Base-by-base conservation (phyloP, 768 basidiomycete species). In the Lentinula sp. region DNA sequence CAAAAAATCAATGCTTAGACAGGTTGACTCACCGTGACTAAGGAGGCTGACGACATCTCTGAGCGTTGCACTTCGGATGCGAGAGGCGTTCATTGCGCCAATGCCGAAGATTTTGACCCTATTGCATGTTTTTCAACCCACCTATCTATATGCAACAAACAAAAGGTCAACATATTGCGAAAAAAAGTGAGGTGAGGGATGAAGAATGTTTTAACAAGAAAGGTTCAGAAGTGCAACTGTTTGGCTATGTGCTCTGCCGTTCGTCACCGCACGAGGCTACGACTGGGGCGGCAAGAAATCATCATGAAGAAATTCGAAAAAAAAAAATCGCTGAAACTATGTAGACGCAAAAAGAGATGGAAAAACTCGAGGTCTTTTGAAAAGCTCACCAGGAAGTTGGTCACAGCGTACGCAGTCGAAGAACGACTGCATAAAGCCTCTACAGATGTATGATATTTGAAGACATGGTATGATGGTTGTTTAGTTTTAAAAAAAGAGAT, bases 231-330 rank as follows among this genome's bases (percentile, higher is more conserved):
- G 23, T 67, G 66, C 66, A 64, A 64, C 65, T 57, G 64, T 66
- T 67, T 66, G 65, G 66, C 63, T 61, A 36, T 64, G 65, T 66
- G 66, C 63, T 67, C 65, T 66, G 62, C 65, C 66, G 43, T 60
- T 67, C 65, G 63, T 65, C 65, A 67, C 60, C 33, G 63, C 65
- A 49, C 49, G 57, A 37, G 51, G 63, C 66, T 67, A 67, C 59
- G 65, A 66, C 67, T 67, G 65, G 65, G 67, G 67, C 65, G 65
- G 67, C 65, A 65, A 65, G 52, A 55, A 12, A 62, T 62, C n/a
- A 53, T 65, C 39, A 68, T 23, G 12, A 45, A 6, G 20, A 20
- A 45, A 42, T 28, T 28, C 28, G 28, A 28, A 28, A 28, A 28
- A 28, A 28, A 28, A 28, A 28, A 28, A 28, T 2, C 28, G 28